Evolutionary conservation across 2,329 filamentous ascomycete genomes (phyloP), one percentile per base, ranked within the genome.

Genomic region (Fusarium acutatum): DNA sequence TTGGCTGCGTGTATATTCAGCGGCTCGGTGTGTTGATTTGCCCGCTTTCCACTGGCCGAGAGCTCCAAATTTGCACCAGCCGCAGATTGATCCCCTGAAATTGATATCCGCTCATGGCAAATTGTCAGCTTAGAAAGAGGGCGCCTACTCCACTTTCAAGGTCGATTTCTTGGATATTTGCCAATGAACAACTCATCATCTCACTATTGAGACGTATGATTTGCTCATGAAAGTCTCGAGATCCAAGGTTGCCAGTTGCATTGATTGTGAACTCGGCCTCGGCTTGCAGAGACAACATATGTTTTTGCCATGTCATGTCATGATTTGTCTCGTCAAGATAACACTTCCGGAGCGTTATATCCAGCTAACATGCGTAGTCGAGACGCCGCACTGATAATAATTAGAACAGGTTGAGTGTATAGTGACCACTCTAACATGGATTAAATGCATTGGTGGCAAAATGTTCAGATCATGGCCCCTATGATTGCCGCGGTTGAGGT

Each of bases 121-220:
- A 78, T 78, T 78, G 74, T 78, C 68, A 77, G 65, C 70, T 67
- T 57, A 69, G 68, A 69, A 66, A 73, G 64, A 66, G 43, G 47
- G 59, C 60, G 38, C 34, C 24, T 30, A 44, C 32, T 67, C 75
- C 75, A 78, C 75, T 75, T 50, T 53, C 57, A 72, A 78, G 75
- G 58, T 62, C 69, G 52, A 60, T 73, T 72, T 71, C 43, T 50
- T 74, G 69, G 65, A 53, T 64, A 60, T 57, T 69, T 67, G 62
- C 73, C 68, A 77, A 53, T 63, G 60, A 58, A 64, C 66, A 63
- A 62, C 54, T 58, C 54, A 63, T 46, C 47, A 66, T 34, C 64
- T 59, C 50, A 30, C 37, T 58, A 20, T 52, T 15, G 67, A 65
- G 63, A 77, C 75, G 75, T 77, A 77, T 62, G 70, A 77, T 68